Evolutionary conservation across 2,329 filamentous ascomycete species (phyloP).

Genomic region (Aspergillus felis): DNA sequence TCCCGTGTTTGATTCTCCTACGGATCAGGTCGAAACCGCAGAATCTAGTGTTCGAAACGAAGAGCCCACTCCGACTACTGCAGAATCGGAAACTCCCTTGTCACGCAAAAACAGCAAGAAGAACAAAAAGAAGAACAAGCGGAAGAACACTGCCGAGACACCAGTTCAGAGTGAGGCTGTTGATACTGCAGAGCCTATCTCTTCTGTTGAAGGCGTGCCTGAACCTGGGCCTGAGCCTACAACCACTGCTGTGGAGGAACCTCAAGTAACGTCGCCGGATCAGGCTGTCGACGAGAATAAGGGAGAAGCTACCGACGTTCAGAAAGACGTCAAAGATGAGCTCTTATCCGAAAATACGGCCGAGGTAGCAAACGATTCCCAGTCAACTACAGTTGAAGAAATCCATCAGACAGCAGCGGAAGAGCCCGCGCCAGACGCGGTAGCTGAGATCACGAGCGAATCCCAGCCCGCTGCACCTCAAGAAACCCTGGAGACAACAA

Average conservation of each 20-base stretch:
- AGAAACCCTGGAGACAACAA: background rate
- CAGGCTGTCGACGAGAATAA: background rate
- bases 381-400: background rate
- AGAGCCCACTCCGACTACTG: background rate
- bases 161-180: slow-evolving; percentile 3
- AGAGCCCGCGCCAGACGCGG: background rate
- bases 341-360: background rate
- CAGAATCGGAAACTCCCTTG: slow-evolving; percentile 8
- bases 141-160: slow-evolving; percentile 9
- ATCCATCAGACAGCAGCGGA: background rate
- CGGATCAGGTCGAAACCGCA: background rate
- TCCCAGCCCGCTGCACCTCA: slow-evolving; percentile 1
- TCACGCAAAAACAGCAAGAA: slow-evolving; percentile 17
- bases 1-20: background rate
- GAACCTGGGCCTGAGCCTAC: slow-evolving; percentile 4
- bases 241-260: slow-evolving; percentile 16
- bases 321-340: slow-evolving; percentile 1
- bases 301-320: background rate
- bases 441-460: background rate
- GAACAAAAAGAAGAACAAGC: slow-evolving; percentile 21
- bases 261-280: background rate
- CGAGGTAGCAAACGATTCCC: background rate
- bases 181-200: slow-evolving; percentile 2
- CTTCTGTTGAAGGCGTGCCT: background rate
- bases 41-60: background rate